Percentiles rank a stretch among this genome's conserved stretches.
These are phyloP conservation scores for Rubus idaeus DNA, from an alignment of 306 rosid species.

Conservation along the genomic window DNA sequence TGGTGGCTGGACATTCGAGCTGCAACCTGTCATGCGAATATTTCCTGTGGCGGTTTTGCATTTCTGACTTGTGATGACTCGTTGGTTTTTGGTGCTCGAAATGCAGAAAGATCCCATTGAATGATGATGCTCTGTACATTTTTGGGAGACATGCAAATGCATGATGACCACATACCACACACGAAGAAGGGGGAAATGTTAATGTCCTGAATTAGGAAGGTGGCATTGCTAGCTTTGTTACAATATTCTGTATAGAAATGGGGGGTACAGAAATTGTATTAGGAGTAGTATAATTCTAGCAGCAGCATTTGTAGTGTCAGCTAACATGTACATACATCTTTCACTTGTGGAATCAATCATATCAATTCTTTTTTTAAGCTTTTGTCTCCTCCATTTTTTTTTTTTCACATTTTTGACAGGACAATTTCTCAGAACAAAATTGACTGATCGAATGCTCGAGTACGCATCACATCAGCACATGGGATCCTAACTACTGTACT, in stretches of 20 bases:
- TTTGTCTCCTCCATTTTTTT: neutral
- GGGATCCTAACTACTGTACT: neutral
- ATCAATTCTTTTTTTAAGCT: slow-evolving; percentile 10
- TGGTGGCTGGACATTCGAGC: slow-evolving; percentile 19
- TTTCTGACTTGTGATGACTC: too few species aligned
- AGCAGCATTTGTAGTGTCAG: slow-evolving; percentile 35
- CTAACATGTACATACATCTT: slow-evolving; percentile 38
- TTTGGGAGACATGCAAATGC: slow-evolving; percentile 17
- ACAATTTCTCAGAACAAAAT: neutral
- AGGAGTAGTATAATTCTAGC: slow-evolving; percentile 23
- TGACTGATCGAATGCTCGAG: neutral
- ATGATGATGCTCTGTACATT: slow-evolving; percentile 25
- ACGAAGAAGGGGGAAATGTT: neutral
- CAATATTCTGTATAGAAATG: slow-evolving; percentile 40
- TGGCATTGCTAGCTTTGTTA: slow-evolving; percentile 25
- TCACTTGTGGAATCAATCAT: slow-evolving; percentile 14
- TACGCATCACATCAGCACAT: neutral
- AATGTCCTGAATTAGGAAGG: slow-evolving; percentile 16
- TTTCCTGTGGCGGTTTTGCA: too few species aligned
- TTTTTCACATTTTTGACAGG: neutral
- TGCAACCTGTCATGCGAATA: neutral
- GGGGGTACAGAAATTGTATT: slow-evolving; percentile 33
- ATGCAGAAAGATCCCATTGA: slow-evolving; percentile 20
- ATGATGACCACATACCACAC: slow-evolving; percentile 15
- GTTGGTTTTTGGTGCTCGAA: neutral